Conservation (phyloP, 352 stramenopile species). For the Stramenopiles sp. region DNA sequence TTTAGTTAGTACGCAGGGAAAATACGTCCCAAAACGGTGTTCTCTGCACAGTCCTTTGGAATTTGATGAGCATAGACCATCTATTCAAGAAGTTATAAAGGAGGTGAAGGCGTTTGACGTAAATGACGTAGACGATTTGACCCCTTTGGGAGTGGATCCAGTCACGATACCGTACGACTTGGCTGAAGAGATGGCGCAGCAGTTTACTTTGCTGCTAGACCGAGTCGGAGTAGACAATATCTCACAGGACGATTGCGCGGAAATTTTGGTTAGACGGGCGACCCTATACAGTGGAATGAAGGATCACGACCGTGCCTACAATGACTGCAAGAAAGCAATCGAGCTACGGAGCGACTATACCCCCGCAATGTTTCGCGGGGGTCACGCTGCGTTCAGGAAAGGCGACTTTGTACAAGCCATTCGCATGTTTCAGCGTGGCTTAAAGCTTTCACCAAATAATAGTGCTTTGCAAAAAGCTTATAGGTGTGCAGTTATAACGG, state of each 20-base stretch:
- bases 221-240: neutral
- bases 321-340: neutral
- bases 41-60: neutral
- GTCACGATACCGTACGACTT: slow-evolving; percentile 11
- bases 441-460: slow-evolving; percentile 6
- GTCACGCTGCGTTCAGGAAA: neutral
- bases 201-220: neutral
- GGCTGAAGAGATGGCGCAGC: neutral
- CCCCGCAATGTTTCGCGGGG: neutral
- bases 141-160: neutral
- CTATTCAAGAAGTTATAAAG: neutral
- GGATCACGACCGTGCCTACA: neutral
- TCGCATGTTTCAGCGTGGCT: slow-evolving; percentile 6
- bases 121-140: neutral
- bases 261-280: slow-evolving; percentile 11
- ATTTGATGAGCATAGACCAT: neutral
- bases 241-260: neutral
- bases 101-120: neutral
- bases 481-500: neutral
- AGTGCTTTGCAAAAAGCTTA: neutral
- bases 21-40: neutral
- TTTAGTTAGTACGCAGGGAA: neutral
- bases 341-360: neutral
- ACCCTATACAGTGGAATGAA: neutral
- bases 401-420: slow-evolving; percentile 6